A percentile compares a stretch with the other conserved stretches of the same genome.
phyloP scores from a whole-genome alignment of 2,329 filamentous ascomycete species.

The Stylonectria norvegica region DNA sequence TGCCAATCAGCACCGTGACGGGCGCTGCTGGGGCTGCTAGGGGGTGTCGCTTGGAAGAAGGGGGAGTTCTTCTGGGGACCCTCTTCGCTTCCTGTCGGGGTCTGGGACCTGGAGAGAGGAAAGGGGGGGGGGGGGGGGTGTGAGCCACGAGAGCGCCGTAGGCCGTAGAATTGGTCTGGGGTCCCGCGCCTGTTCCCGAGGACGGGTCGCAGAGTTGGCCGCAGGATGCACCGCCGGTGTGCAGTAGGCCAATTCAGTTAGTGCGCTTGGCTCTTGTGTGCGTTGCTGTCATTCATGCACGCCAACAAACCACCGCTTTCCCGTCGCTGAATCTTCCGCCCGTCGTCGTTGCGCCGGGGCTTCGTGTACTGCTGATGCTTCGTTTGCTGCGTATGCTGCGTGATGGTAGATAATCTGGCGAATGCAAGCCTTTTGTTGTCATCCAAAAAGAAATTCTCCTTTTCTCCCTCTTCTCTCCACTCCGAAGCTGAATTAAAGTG shows the following conservation, averaged over 20 bases:
- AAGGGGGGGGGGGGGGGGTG: constrained; percentile 1
- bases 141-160: no score
- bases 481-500: no score
- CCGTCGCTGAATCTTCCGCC: not conserved
- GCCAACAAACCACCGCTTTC: constrained; percentile 3
- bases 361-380: no score
- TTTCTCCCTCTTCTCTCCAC: no score
- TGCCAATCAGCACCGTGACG: constrained; percentile 12
- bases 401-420: no score
- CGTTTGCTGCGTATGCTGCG: no score
- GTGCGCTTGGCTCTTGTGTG: constrained; percentile 3
- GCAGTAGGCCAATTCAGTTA: constrained; percentile 14
- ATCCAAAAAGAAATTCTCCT: no score
- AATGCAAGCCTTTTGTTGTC: no score
- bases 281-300: constrained; percentile 11
- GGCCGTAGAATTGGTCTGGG: constrained; percentile 28
- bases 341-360: no score
- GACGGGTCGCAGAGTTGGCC: constrained; percentile 38
- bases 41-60: not conserved
- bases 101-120: not conserved
- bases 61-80: not conserved
- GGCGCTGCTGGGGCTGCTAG: constrained; percentile 11
- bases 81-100: no score
- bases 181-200: constrained; percentile 36
- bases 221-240: constrained; percentile 35